Conservation (phyloP, 129 eudicot genomes). For the Lonicera japonica region DNA sequence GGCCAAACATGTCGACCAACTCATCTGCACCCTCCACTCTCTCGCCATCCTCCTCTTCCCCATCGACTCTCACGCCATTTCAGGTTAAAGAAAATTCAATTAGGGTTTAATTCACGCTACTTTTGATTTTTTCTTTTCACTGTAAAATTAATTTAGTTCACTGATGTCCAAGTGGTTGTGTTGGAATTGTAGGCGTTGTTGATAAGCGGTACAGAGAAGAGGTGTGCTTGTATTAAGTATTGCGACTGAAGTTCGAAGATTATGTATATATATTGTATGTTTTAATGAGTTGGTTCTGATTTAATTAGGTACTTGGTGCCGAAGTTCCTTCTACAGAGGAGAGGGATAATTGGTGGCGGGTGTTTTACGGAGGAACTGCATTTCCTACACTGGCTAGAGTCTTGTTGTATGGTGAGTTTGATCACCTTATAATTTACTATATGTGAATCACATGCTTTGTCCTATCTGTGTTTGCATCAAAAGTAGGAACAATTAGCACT, state of each 20-base stretch:
- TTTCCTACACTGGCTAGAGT: slow-evolving; percentile 66
- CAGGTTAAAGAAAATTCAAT: slow-evolving; percentile 31
- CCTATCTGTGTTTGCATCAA: neutral
- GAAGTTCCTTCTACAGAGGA: slow-evolving; percentile 37
- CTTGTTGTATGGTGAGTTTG: slow-evolving; percentile 54
- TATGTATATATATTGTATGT: neutral
- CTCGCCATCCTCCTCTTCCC: slow-evolving; percentile 65
- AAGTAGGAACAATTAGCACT: neutral
- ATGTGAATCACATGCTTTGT: too few relatives aligned
- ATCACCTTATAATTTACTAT: neutral
- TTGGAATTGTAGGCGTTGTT: slow-evolving; percentile 45
- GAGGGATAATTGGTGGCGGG: slow-evolving; percentile 52
- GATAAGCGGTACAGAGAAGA: slow-evolving; percentile 50
- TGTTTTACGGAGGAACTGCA: slow-evolving; percentile 61
- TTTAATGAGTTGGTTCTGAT: neutral
- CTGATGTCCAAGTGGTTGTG: neutral
- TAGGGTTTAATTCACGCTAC: neutral
- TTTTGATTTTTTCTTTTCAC: neutral
- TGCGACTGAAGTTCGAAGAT: neutral
- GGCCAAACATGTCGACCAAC: slow-evolving; percentile 61
- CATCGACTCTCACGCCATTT: slow-evolving; percentile 44
- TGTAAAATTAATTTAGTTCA: neutral
- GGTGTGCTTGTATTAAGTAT: slow-evolving; percentile 19
- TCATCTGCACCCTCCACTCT: slow-evolving; percentile 64
- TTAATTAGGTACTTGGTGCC: slow-evolving; percentile 33